Evolutionary conservation across 192 early-diverging fungal species (phyloP).

Genomic region (Umbelopsis isabellina): DNA sequence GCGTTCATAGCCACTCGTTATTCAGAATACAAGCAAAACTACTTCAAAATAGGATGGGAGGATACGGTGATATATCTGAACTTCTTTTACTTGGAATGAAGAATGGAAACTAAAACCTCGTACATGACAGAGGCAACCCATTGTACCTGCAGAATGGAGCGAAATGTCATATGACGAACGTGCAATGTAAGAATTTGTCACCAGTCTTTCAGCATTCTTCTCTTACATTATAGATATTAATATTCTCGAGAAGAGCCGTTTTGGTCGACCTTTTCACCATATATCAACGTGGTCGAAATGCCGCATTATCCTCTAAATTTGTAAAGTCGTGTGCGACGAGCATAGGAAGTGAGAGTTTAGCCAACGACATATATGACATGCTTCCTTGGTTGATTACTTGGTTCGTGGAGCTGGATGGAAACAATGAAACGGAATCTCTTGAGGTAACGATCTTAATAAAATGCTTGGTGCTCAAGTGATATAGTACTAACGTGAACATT

Average conservation of each 20-base stretch:
- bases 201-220: neutral
- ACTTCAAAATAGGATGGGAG: conserved; percentile 5
- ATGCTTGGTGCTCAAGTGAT: neutral
- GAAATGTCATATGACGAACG: conserved; percentile 6
- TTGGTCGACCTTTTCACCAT: conserved; percentile 1
- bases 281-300: neutral
- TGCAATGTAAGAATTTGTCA: neutral
- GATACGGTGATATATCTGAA: neutral
- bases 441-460: neutral
- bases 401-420: conserved; percentile 7
- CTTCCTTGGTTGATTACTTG: neutral
- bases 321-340: neutral
- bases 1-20: conserved; percentile 19
- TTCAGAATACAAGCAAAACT: conserved; percentile 19
- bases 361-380: neutral
- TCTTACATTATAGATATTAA: neutral
- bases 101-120: neutral
- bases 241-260: neutral
- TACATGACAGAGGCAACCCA: neutral
- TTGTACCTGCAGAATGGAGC: neutral
- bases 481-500: neutral
- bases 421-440: neutral
- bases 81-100: neutral
- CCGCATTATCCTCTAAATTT: neutral
- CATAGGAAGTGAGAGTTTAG: neutral